phyloP scores from a whole-genome alignment of 495 filamentous ascomycete species.

The Xylaria nigripes region DNA sequence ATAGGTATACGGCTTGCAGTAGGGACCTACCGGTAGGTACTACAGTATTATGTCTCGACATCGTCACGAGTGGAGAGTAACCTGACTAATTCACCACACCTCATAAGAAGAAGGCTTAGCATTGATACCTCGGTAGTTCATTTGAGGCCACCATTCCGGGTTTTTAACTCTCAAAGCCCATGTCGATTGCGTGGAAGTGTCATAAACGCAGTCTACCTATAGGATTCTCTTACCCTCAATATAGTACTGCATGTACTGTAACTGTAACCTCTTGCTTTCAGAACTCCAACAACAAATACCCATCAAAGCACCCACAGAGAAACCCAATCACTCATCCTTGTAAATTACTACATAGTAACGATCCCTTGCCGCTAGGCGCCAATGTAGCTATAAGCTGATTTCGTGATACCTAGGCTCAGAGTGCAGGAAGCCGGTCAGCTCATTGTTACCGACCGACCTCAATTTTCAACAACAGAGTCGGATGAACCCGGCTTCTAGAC shows the following conservation, averaged over 20 bases:
- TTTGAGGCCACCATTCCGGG: too few species aligned
- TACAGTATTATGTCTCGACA: too few species aligned
- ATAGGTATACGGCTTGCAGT: too few species aligned
- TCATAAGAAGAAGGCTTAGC: neutral
- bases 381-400: neutral
- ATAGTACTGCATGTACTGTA: too few species aligned
- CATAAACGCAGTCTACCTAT: too few species aligned
- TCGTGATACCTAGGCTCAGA: neutral
- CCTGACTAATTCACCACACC: neutral
- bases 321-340: neutral
- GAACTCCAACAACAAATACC: neutral
- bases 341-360: neutral
- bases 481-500: slow-evolving; percentile 4
- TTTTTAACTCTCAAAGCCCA: too few species aligned
- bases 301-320: neutral
- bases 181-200: too few species aligned
- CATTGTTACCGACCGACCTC: neutral
- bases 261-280: too few species aligned
- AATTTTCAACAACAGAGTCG: neutral
- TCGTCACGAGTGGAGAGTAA: neutral
- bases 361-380: slow-evolving; percentile 9
- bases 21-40: too few species aligned
- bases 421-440: neutral
- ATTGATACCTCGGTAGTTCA: too few species aligned
- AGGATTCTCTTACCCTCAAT: too few species aligned